Percentiles rank a stretch among this genome's conserved stretches.
Conservation (phyloP, 176 grass and related monocot genomes). For the Poa annua region DNA sequence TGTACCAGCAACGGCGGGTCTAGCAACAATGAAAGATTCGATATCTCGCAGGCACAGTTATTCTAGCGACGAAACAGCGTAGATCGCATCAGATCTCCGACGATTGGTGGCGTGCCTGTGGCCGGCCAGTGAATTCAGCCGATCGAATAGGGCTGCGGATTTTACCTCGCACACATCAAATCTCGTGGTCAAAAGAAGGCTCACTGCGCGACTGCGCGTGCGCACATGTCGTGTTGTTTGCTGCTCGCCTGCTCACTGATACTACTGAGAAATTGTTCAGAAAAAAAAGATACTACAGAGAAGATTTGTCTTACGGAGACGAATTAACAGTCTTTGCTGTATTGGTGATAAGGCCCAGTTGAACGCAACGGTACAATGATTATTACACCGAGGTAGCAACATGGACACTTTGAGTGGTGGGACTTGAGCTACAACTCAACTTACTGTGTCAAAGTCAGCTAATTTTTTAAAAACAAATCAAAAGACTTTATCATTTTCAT, state of each 20-base stretch:
- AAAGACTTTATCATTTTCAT: too few species aligned
- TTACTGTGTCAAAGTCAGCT: background rate
- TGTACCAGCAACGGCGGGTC: background rate
- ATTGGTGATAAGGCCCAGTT: background rate
- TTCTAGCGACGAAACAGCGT: background rate
- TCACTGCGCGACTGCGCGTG: background rate
- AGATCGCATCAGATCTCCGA: constrained; percentile 12
- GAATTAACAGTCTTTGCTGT: background rate
- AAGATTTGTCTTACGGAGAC: background rate
- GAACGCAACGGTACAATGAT: too few species aligned
- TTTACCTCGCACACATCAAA: background rate
- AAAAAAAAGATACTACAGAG: background rate
- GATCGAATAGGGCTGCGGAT: background rate
- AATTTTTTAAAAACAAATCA: too few species aligned
- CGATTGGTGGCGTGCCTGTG: constrained; percentile 14
- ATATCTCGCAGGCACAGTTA: background rate
- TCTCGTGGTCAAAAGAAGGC: background rate
- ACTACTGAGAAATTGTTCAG: too few species aligned
- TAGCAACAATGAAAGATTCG: background rate
- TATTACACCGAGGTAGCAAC: too few species aligned
- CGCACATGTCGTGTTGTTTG: background rate
- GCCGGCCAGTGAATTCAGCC: constrained; percentile 18
- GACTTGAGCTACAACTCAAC: background rate
- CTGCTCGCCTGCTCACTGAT: background rate
- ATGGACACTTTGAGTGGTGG: background rate